phyloP scores from a whole-genome alignment of 75 land plant species.

The Cunninghamia lanceolata region DNA sequence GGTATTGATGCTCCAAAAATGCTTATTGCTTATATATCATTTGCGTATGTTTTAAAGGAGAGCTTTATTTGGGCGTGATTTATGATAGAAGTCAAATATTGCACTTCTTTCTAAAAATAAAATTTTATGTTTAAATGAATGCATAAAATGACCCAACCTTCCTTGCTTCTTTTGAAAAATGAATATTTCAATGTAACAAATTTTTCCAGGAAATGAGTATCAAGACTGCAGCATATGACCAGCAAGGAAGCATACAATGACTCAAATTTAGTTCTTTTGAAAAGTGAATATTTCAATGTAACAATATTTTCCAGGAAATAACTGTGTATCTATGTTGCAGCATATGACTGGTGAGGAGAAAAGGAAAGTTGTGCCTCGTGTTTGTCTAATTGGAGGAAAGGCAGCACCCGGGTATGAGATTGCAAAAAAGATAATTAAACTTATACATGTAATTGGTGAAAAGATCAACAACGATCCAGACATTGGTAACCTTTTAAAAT shows the following conservation, averaged over 20 bases:
- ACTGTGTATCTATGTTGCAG: slow-evolving; percentile 23
- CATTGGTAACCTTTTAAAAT: slow-evolving; percentile 70
- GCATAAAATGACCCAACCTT: too few species aligned
- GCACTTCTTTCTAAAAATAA: not conserved
- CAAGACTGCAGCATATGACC: too few species aligned
- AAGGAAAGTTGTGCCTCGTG: slow-evolving; percentile 75
- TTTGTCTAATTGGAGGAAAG: slow-evolving; percentile 77
- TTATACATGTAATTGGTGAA: slow-evolving; percentile 63
- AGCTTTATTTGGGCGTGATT: not conserved
- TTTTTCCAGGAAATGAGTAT: too few species aligned
- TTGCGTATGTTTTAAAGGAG: not conserved
- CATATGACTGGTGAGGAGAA: slow-evolving; percentile 60
- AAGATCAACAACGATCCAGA: slow-evolving; percentile 72
- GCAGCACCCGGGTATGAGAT: slow-evolving; percentile 85
- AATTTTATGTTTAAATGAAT: not conserved
- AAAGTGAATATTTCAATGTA: not conserved
- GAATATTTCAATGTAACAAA: too few species aligned
- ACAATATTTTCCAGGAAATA: not conserved
- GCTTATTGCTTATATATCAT: not conserved
- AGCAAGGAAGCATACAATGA: not conserved
- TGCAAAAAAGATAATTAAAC: slow-evolving; percentile 79
- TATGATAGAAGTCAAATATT: not conserved
- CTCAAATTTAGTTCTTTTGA: not conserved
- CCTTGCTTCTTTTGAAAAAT: too few species aligned
- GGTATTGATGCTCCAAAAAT: not conserved